Conservation (phyloP, 2,329 filamentous ascomycete species). For the Aaosphaeria arxii region DNA sequence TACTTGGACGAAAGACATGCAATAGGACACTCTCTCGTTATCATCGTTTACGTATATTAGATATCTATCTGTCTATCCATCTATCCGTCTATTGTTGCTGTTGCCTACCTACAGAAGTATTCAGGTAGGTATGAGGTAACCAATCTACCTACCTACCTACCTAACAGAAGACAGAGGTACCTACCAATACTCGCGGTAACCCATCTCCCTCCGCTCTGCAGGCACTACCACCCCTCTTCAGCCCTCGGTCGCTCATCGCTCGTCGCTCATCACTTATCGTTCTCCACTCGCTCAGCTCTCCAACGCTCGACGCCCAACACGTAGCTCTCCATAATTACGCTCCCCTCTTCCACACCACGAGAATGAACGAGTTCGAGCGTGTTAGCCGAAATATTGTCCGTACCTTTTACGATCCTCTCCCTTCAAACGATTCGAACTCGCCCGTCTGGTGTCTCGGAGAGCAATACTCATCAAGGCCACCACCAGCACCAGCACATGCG, state of each 20-base stretch:
- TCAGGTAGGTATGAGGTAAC: no score
- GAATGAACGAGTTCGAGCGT: conserved; percentile 70
- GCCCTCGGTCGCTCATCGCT: background rate
- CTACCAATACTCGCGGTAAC: no score
- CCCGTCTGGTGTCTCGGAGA: conserved; percentile 82
- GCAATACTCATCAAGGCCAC: conserved; percentile 48
- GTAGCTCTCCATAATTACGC: background rate
- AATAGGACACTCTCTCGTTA: no score
- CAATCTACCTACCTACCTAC: no score
- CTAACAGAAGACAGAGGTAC: no score
- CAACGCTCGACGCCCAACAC: background rate
- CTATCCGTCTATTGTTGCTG: no score
- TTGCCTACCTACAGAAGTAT: no score
- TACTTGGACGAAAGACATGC: no score
- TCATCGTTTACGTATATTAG: no score
- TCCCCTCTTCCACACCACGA: conserved; percentile 5
- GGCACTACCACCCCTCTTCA: background rate
- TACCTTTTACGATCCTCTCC: conserved; percentile 89
- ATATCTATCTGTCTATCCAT: no score
- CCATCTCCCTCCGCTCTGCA: background rate
- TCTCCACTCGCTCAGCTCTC: background rate
- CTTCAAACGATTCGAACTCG: conserved; percentile 69
- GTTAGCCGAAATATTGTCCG: conserved; percentile 77
- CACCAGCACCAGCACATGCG: conserved; percentile 11
- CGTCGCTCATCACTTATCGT: background rate